Base-by-base conservation (phyloP, 345 rosid genomes). In the Camelina neglecta region DNA sequence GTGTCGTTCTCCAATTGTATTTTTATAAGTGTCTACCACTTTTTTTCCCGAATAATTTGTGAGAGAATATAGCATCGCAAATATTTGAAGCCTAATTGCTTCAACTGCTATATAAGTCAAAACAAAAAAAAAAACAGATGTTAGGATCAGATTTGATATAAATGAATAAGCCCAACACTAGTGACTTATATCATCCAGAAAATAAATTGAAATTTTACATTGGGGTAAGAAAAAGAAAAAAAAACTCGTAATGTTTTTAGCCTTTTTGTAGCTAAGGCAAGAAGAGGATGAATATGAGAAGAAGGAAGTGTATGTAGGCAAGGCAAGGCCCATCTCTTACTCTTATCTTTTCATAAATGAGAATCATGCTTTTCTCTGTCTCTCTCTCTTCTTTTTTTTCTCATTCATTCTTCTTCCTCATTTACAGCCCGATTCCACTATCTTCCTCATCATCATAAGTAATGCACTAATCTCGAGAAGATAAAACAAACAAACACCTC, bases 331-430 rank as follows among this genome's bases (percentile, higher is more conserved):
- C 74, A 41, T 42, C 69, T 68, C 79, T 74, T 10, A 62, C 80
- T 36, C 21, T 69, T 69, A 69, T 75, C 24, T 69, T 65, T 48
- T 10, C 51, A 55, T 61, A 79, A 75, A 74, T 55, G 63, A 79
- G 79, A 74, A 77, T 77, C 62, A 77, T 71, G 77, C 76, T 63
- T 62, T 62, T 55, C 48, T 42, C 51, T 65, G 35, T 68, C 69
- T 3, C 26, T 62, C 56, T 65, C 45, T 68, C 69, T 3, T 7
- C 57, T n/a, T 20, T 41, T 55, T 60, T 54, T 51, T 21, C 53
- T 65, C 64, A 57, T 51, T 65, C 64, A 57, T 77, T 59, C 57
- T 60, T 6, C 15, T 33, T 35, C 42, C 57, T 4, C 60, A 11
- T 51, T 69, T 62, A 51, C 75, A 70, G 63, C 71, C 49, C 76